Conservation (phyloP, 1,284 basidiomycete genomes). For the Pseudozyma sp. region DNA sequence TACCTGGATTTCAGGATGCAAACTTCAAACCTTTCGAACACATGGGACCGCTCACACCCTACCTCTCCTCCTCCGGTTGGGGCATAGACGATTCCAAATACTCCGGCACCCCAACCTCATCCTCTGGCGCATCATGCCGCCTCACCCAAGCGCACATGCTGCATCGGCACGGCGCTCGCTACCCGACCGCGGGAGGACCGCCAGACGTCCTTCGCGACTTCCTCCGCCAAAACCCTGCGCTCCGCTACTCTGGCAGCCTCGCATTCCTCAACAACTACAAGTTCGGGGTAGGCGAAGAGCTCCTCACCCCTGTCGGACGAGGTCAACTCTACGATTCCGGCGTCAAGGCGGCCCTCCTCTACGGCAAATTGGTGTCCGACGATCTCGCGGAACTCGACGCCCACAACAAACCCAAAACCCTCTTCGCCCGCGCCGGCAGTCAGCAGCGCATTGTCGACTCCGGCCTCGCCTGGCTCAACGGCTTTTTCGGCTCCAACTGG, state of each 20-base stretch:
- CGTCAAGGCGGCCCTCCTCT: slow-evolving; percentile 55
- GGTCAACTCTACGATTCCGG: slow-evolving; percentile 60
- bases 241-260: slow-evolving; percentile 52
- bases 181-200: slow-evolving; percentile 53
- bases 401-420: slow-evolving; percentile 29
- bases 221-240: slow-evolving; percentile 22
- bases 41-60: slow-evolving; percentile 67
- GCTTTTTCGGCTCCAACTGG: slow-evolving; percentile 55
- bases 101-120: slow-evolving; percentile 40
- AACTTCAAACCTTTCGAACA: slow-evolving; percentile 63
- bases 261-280: slow-evolving; percentile 59
- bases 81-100: slow-evolving; percentile 59
- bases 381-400: slow-evolving; percentile 31
- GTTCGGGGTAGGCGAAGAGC: slow-evolving; percentile 61
- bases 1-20: slow-evolving; percentile 49
- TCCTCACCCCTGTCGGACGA: slow-evolving; percentile 63
- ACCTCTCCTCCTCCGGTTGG: slow-evolving; percentile 58
- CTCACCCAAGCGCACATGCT: slow-evolving; percentile 64
- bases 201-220: slow-evolving; percentile 40
- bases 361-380: slow-evolving; percentile 38
- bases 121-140: slow-evolving; percentile 40
- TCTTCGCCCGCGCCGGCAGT: slow-evolving; percentile 64
- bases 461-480: slow-evolving; percentile 56
- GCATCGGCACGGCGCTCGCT: slow-evolving; percentile 64
- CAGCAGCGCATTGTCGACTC: slow-evolving; percentile 67